Base-by-base conservation (phyloP, 306 rosid genomes). In the Castanea mollissima region DNA sequence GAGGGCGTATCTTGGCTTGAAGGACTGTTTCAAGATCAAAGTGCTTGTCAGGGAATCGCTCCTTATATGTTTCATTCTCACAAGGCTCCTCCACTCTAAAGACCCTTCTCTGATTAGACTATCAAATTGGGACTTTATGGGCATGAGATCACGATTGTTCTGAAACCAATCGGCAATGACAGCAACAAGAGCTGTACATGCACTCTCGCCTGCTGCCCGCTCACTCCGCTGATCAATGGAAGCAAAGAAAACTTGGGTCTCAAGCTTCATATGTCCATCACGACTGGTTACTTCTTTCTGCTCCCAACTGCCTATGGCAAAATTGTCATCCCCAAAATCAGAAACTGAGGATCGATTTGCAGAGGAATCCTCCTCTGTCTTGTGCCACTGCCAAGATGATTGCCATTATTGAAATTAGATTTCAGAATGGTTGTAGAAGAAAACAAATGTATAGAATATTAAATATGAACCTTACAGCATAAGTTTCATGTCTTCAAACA, bases 171-270 rank as follows among this genome's bases (percentile, higher is more conserved):
- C 90, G 2, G 99, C 97, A 69, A 96, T 91, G 29, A 96, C 96
- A 31, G 98, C 98, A 41, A 96, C 99, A 60, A 96, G 97, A 69
- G 97, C 99, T 11, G 99, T 96, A 67, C 99, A 96, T 7, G 99
- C 99, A 86, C 99, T 93, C 92, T 96, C 99, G 3, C 99, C 99
- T 0, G 99, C 96, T n/a, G 99, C 99, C 29, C 94, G 91, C 89
- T 91, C 99, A 44, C 98, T 96, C 23, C 99, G 89, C 81, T 96
- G 99, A 86, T 96, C 97, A 18, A 96, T 96, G 63, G 99, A 90
- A 76, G 99, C 99, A 77, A 92, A 96, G 87, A 96, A 96, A 80
- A 85, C 97, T 85, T 91, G 91, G 71, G 98, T 84, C 77, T 88
- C 89, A 81, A 96, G 97, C 81, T 90, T 93, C 99, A 91, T 84